phyloP scores from a whole-genome alignment of 495 filamentous ascomycete genomes.

The Aspergillus bertholletiae region DNA sequence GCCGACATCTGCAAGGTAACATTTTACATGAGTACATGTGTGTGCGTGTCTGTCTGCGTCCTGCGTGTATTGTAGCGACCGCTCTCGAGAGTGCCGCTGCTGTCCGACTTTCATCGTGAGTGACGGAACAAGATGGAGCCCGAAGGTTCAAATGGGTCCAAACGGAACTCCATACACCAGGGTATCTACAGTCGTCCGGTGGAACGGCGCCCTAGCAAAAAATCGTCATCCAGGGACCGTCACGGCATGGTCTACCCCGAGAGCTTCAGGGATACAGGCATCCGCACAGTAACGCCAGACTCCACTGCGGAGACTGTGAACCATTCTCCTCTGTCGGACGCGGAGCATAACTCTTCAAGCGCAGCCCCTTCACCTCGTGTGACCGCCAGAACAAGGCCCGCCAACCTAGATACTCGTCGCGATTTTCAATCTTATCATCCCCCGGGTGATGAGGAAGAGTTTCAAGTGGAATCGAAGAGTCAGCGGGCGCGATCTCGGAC shows the following conservation, averaged over 20 bases:
- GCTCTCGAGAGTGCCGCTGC: slow-evolving; percentile 17
- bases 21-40: slow-evolving; percentile 17
- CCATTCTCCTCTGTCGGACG: slow-evolving; percentile 38
- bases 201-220: slow-evolving; percentile 50
- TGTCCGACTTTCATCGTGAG: slow-evolving; percentile 10
- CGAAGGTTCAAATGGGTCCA: slow-evolving; percentile 40
- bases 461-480: slow-evolving; percentile 28
- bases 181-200: slow-evolving; percentile 41
- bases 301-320: slow-evolving; percentile 29
- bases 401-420: slow-evolving; percentile 28
- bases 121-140: slow-evolving; percentile 38
- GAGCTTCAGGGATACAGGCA: slow-evolving; percentile 45
- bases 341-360: slow-evolving; percentile 34
- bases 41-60: slow-evolving; percentile 11
- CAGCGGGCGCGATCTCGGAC: slow-evolving; percentile 48
- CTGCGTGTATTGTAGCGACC: slow-evolving; percentile 19
- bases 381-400: slow-evolving; percentile 29
- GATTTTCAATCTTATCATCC: slow-evolving; percentile 26
- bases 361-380: slow-evolving; percentile 41
- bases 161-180: slow-evolving; percentile 43
- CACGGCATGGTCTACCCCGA: slow-evolving; percentile 53
- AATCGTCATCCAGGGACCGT: slow-evolving; percentile 50
- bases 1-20: slow-evolving; percentile 25
- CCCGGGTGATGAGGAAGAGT: slow-evolving; percentile 34
- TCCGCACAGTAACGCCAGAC: slow-evolving; percentile 49